Percentiles rank a stretch among this genome's conserved stretches.
These are phyloP conservation scores for Colletotrichum gloeosporioides DNA, from an alignment of 2,329 filamentous ascomycete species.

Conservation along the genomic window DNA sequence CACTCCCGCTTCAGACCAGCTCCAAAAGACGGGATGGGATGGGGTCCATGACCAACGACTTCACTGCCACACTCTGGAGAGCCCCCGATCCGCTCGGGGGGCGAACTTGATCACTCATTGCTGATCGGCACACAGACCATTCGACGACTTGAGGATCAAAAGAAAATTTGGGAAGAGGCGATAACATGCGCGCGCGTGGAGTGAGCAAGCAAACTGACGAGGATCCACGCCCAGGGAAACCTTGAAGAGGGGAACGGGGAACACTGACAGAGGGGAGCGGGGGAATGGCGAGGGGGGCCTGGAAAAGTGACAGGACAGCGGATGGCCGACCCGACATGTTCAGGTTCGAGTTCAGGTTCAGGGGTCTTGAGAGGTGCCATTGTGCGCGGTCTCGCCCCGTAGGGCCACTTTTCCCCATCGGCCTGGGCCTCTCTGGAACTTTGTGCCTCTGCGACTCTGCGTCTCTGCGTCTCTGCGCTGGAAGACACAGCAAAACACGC, in stretches of 20 bases:
- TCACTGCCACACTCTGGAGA: neutral
- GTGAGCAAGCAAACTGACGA: neutral
- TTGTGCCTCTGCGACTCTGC: neutral
- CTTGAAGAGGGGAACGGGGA: neutral
- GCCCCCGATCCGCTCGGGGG: neutral
- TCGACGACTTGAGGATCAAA: neutral
- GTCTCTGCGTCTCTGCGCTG: neutral
- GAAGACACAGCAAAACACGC: neutral
- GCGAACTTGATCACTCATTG: neutral
- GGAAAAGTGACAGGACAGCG: neutral
- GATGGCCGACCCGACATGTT: neutral
- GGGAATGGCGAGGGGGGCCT: neutral
- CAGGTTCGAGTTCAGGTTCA: neutral
- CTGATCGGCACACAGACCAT: neutral
- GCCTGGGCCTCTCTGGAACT: neutral
- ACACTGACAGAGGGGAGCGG: neutral
- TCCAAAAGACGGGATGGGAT: neutral
- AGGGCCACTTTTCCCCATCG: constrained; percentile 3
- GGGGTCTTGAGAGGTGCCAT: neutral
- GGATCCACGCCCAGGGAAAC: constrained; percentile 1
- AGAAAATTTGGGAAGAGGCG: neutral
- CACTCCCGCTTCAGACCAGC: neutral
- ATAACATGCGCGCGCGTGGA: neutral
- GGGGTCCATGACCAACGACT: neutral
- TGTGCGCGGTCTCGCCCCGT: neutral